phyloP scores from a whole-genome alignment of 2,329 filamentous ascomycete genomes.

The Diaporthe citrichinensis region DNA sequence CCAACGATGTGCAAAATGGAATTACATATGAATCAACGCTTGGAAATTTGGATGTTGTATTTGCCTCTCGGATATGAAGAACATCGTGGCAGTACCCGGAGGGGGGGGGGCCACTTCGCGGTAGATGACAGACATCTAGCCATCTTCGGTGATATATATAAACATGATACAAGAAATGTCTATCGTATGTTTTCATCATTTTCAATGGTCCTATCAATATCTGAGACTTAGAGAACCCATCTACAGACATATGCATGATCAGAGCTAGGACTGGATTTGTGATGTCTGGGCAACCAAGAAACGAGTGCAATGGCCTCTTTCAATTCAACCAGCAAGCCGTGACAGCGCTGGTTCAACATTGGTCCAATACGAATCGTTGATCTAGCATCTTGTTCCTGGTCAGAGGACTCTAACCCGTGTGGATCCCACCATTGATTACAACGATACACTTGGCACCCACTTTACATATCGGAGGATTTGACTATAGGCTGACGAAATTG shows the following conservation, averaged over 20 bases:
- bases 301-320: too few species aligned
- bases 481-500: background rate
- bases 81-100: background rate
- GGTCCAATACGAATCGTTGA: background rate
- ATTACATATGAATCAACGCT: background rate
- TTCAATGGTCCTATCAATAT: too few species aligned
- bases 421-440: background rate
- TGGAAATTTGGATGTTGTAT: rapidly evolving
- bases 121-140: background rate
- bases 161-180: background rate
- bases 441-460: background rate
- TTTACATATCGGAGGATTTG: too few species aligned
- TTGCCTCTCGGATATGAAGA: background rate
- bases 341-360: too few species aligned
- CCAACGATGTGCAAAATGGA: too few species aligned
- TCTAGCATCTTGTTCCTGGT: background rate
- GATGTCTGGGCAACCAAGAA: too few species aligned
- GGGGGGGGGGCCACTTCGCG: background rate
- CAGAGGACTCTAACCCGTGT: background rate
- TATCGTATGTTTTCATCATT: too few species aligned
- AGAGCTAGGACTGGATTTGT: too few species aligned
- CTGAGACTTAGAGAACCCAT: too few species aligned
- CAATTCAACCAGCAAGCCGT: too few species aligned
- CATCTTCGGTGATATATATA: background rate
- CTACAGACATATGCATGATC: too few species aligned